These are phyloP conservation scores for Bryoglossum gracile DNA, from an alignment of 495 filamentous ascomycete species.

Conservation along the genomic window DNA sequence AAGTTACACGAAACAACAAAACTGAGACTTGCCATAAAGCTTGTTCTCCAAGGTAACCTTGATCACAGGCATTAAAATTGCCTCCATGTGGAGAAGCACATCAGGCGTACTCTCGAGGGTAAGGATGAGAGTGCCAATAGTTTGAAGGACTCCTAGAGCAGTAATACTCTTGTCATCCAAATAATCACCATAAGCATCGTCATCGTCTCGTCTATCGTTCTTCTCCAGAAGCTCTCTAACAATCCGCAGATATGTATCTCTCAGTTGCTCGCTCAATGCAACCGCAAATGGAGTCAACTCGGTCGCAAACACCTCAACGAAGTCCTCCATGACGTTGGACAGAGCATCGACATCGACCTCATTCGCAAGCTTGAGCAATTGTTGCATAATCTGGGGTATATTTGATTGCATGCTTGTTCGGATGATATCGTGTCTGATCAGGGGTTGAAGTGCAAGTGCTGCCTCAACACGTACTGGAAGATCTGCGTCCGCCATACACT, in stretches of 20 bases:
- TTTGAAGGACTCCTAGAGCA: slow-evolving; percentile 91
- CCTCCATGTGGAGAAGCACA: slow-evolving; percentile 87
- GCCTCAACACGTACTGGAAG: slow-evolving; percentile 92
- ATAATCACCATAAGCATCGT: slow-evolving; percentile 76
- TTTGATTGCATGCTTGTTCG: slow-evolving; percentile 91
- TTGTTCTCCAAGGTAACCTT: slow-evolving; percentile 94
- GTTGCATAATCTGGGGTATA: slow-evolving; percentile 99
- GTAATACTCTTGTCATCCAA: slow-evolving; percentile 98
- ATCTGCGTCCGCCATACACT: slow-evolving; percentile 89
- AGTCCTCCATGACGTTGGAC: slow-evolving; percentile 99
- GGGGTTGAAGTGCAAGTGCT: slow-evolving; percentile 85
- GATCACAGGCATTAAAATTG: slow-evolving; percentile 94
- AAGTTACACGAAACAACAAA: not conserved
- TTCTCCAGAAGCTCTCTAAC: slow-evolving; percentile 85
- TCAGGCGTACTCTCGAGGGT: slow-evolving; percentile 95
- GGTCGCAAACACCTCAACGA: slow-evolving; percentile 93
- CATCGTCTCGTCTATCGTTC: slow-evolving; percentile 61
- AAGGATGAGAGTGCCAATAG: slow-evolving; percentile 93
- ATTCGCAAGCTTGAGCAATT: slow-evolving; percentile 90
- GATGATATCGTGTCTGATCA: slow-evolving; percentile 93
- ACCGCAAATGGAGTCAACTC: slow-evolving; percentile 98
- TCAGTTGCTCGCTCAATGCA: slow-evolving; percentile 88
- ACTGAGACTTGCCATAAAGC: slow-evolving; percentile 58
- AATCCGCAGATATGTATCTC: slow-evolving; percentile 93
- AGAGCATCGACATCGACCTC: slow-evolving; percentile 91